A percentile compares a stretch with the other conserved stretches of the same genome.
Conservation (phyloP, 2,329 filamentous ascomycete species). For the Beauveria bassiana region DNA sequence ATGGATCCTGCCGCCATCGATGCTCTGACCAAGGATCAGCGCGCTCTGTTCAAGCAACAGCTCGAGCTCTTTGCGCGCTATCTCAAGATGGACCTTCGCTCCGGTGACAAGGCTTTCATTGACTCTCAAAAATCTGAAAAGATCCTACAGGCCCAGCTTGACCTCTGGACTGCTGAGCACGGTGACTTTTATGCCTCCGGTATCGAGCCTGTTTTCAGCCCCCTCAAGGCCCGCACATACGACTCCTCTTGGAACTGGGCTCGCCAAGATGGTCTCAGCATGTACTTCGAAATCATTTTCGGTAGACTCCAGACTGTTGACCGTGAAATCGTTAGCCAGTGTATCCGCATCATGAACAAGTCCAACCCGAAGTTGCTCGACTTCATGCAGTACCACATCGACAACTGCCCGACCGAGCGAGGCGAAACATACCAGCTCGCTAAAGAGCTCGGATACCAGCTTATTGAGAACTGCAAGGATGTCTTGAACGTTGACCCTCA, state of each 20-base stretch:
- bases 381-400: slow-evolving; percentile 99
- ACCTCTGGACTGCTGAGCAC: slow-evolving; percentile 92
- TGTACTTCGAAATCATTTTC: slow-evolving; percentile 99
- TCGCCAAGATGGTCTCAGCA: slow-evolving; percentile 89
- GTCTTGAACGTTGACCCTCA: slow-evolving; percentile 75
- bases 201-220: slow-evolving; percentile 88
- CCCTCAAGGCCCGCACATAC: slow-evolving; percentile 90
- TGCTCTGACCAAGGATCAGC: slow-evolving; percentile 93
- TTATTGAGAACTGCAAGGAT: slow-evolving; percentile 97
- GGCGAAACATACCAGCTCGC: slow-evolving; percentile 98
- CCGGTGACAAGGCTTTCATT: slow-evolving; percentile 91
- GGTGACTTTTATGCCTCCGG: slow-evolving; percentile 93
- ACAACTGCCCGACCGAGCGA: slow-evolving; percentile 93
- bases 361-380: slow-evolving; percentile 93
- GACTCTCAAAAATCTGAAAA: slow-evolving; percentile 77
- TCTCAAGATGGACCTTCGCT: slow-evolving; percentile 91
- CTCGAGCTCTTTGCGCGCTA: slow-evolving; percentile 92
- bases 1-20: slow-evolving; percentile 98
- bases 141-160: slow-evolving; percentile 83
- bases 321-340: slow-evolving; percentile 96
- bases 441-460: slow-evolving; percentile 83
- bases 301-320: slow-evolving; percentile 88
- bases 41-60: slow-evolving; percentile 95
- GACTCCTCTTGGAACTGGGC: slow-evolving; percentile 99
- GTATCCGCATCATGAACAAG: slow-evolving; percentile 98